These are phyloP conservation scores for Nicotiana rustica DNA, from an alignment of 305 asterid species.

Conservation along the genomic window DNA sequence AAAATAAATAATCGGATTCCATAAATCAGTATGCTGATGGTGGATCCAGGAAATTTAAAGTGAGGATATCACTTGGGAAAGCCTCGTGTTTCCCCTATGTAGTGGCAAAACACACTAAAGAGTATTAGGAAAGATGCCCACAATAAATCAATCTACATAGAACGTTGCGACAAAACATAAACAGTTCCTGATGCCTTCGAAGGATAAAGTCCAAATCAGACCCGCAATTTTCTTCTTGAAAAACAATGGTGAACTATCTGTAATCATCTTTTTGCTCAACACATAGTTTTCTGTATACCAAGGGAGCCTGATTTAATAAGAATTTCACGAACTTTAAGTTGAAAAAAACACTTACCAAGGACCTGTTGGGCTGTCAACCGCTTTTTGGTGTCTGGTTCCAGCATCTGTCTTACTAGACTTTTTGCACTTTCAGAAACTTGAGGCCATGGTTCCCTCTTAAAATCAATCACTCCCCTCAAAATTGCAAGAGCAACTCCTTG, in stretches of 20 bases:
- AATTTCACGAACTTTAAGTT: not conserved
- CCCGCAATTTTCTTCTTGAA: slow-evolving; percentile 7
- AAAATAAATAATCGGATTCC: not conserved
- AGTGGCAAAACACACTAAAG: not conserved
- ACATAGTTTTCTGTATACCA: not conserved
- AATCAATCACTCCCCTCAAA: slow-evolving; percentile 84
- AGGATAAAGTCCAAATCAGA: not conserved
- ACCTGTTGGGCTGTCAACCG: slow-evolving; percentile 97
- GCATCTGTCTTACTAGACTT: slow-evolving; percentile 89
- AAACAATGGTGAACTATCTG: not conserved
- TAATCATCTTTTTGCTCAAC: not conserved
- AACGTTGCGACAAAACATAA: not conserved
- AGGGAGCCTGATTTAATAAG: not conserved
- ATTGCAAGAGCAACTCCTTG: slow-evolving; percentile 98
- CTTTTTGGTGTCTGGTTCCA: slow-evolving; percentile 85
- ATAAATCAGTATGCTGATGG: not conserved
- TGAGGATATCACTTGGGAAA: not conserved
- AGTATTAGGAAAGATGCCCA: not conserved
- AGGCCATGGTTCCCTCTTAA: slow-evolving; percentile 98
- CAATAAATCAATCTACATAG: not conserved
- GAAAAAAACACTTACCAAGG: slow-evolving; percentile 68
- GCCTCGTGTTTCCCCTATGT: slow-evolving; percentile 1
- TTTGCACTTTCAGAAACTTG: slow-evolving; percentile 90
- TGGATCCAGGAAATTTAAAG: not conserved
- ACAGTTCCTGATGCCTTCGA: not conserved